A percentile compares a stretch with the other conserved stretches of the same genome.
phyloP scores from a whole-genome alignment of 176 grass and related monocot species.

The Areca catechu region DNA sequence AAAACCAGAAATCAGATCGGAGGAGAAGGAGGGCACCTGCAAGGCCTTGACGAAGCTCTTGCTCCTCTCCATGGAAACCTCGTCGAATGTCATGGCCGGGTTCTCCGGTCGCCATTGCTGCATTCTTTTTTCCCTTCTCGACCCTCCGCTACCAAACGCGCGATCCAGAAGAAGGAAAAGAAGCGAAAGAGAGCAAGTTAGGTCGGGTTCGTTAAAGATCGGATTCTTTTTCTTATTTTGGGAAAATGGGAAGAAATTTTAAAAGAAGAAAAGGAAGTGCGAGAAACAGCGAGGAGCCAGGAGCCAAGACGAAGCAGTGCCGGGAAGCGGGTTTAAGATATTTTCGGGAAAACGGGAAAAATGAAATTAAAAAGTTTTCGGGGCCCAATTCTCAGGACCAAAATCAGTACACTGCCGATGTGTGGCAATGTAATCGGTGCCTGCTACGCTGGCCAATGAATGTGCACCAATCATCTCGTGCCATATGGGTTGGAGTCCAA shows the following conservation, averaged over 20 bases:
- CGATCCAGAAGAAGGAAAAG: not conserved
- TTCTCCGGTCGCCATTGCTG: slow-evolving; percentile 31
- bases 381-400: too few species aligned
- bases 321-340: slow-evolving; percentile 8
- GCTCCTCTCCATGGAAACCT: slow-evolving; percentile 95
- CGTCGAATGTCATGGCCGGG: slow-evolving; percentile 64
- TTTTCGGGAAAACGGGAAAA: too few species aligned
- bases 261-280: slow-evolving; percentile 6
- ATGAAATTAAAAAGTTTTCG: too few species aligned
- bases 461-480: too few species aligned
- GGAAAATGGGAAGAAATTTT: not conserved
- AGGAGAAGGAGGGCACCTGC: slow-evolving; percentile 34
- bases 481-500: too few species aligned
- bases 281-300: slow-evolving; percentile 15
- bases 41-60: slow-evolving; percentile 96
- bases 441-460: too few species aligned
- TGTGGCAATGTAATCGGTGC: too few species aligned
- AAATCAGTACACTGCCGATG: too few species aligned
- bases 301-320: slow-evolving; percentile 45
- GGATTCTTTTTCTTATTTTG: not conserved
- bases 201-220: not conserved
- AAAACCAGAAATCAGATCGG: too few species aligned
- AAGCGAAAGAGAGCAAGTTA: not conserved
- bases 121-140: not conserved
- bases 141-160: slow-evolving; percentile 26